Evolutionary conservation across 176 grass and related monocot species (phyloP), one percentile per base, ranked within the genome.

Genomic region (Avena eriantha): DNA sequence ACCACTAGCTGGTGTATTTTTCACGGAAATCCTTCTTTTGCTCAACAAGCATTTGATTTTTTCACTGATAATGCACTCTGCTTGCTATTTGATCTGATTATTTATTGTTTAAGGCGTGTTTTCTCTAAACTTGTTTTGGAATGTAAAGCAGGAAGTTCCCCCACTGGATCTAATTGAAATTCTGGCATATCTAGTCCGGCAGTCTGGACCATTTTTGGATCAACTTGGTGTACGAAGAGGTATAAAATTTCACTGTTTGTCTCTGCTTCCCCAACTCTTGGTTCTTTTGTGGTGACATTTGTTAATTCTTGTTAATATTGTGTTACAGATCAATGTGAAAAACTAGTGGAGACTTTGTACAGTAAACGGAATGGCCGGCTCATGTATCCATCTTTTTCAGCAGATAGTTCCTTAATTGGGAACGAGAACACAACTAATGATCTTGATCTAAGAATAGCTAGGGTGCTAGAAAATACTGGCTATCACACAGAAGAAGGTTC

Each of bases 401-500:
- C 58, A 64, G 79, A 95, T 49, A 63, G 76, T 85, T 88, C 89
- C 23, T 86, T 93, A 70, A 63, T 79, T 85, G 79, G 77, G 86
- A 84, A 86, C 35, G 83, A 93, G 48, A 92, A 87, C 65, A 86
- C 76, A 76, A 35, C 21, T 76, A 81, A 93, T 51, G 83, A 94
- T 47, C 90, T 98, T 84, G 96, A 98, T 88, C 80, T 98, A 34
- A 92, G 93, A 90, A 95, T 98, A 87, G 96, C 88, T 82, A 93
- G 91, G 31, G 93, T 97, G 53, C 81, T 95, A 77, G 81, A 91
- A 88, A 90, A 83, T 67, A 91, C 93, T 63, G 91, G 95, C 41
- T 85, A 95, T 92, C 90, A 90, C 51, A 84, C 54, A 88, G 86
- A 90, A 31, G 87, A 92, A 73, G 84, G 86, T 64, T 92, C 91